Percentiles rank a stretch among this genome's conserved stretches.
These are phyloP conservation scores for Penicillium verhagenii DNA, from an alignment of 495 filamentous ascomycete species.

Conservation along the genomic window DNA sequence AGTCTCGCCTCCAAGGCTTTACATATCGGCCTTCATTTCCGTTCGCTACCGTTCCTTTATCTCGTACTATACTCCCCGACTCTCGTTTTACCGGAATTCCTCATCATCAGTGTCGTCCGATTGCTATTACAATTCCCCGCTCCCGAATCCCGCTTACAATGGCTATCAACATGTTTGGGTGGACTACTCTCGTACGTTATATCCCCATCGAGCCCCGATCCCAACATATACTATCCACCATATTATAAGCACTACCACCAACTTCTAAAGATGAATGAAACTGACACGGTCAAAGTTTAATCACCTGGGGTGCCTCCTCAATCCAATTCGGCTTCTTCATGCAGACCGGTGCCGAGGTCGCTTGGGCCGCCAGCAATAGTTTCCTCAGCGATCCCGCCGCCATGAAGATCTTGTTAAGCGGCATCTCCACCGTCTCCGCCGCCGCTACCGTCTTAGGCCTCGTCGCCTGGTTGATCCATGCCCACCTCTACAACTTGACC, in stretches of 20 bases:
- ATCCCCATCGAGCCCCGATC: background rate
- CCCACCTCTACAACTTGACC: slow-evolving; percentile 30
- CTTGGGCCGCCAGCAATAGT: slow-evolving; percentile 38
- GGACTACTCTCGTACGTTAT: slow-evolving; percentile 33
- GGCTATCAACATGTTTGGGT: slow-evolving; percentile 26
- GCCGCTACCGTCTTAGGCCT: slow-evolving; percentile 33
- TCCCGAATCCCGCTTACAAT: slow-evolving; percentile 25
- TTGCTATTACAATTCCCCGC: slow-evolving; percentile 26
- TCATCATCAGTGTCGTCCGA: slow-evolving; percentile 31
- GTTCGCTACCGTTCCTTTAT: slow-evolving; percentile 35
- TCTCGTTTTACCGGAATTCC: slow-evolving; percentile 33
- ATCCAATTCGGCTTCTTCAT: slow-evolving; percentile 45
- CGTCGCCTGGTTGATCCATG: slow-evolving; percentile 29
- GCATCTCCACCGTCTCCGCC: slow-evolving; percentile 35
- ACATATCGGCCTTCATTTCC: slow-evolving; percentile 37
- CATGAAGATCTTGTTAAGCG: slow-evolving; percentile 44
- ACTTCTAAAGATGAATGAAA: no score
- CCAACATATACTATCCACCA: no score
- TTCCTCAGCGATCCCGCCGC: slow-evolving; percentile 42
- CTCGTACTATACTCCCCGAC: slow-evolving; percentile 39
- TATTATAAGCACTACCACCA: no score
- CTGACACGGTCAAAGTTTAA: slow-evolving; percentile 21
- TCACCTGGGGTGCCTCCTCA: slow-evolving; percentile 34
- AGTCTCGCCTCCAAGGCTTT: slow-evolving; percentile 36
- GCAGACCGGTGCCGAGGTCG: slow-evolving; percentile 43